Conservation (phyloP, 2,329 filamentous ascomycete species). For the Xylaria digitata region DNA sequence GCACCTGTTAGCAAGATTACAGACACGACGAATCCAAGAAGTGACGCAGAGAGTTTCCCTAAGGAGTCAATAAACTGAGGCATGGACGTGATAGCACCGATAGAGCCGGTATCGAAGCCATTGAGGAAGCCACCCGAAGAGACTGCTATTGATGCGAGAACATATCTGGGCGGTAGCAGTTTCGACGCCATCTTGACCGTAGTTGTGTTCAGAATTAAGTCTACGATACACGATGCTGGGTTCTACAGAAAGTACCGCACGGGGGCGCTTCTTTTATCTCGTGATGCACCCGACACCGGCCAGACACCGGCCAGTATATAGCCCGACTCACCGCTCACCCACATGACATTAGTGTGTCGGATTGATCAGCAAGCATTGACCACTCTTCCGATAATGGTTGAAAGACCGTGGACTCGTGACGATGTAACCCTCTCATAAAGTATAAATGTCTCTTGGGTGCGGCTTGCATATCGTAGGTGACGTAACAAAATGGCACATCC, state of each 20-base stretch:
- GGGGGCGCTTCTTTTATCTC: not conserved
- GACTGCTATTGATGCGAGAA: constrained; percentile 49
- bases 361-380: not conserved
- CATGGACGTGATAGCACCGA: constrained; percentile 52
- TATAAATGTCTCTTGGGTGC: too few relatives aligned
- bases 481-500: too few relatives aligned
- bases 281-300: not conserved
- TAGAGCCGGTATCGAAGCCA: constrained; percentile 53
- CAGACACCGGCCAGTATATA: too few relatives aligned
- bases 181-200: constrained; percentile 17
- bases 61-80: constrained; percentile 51
- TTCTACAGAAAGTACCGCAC: not conserved
- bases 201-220: not conserved
- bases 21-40: constrained; percentile 69
- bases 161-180: constrained; percentile 46
- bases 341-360: too few relatives aligned
- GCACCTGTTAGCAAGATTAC: constrained; percentile 68
- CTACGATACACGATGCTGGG: not conserved
- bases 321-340: not conserved
- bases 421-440: too few relatives aligned
- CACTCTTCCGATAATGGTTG: not conserved
- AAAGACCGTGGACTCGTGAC: too few relatives aligned
- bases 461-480: too few relatives aligned
- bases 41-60: constrained; percentile 61
- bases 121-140: constrained; percentile 52